phyloP scores from a whole-genome alignment of 2,329 filamentous ascomycete genomes.

The Sclerotinia nivalis region DNA sequence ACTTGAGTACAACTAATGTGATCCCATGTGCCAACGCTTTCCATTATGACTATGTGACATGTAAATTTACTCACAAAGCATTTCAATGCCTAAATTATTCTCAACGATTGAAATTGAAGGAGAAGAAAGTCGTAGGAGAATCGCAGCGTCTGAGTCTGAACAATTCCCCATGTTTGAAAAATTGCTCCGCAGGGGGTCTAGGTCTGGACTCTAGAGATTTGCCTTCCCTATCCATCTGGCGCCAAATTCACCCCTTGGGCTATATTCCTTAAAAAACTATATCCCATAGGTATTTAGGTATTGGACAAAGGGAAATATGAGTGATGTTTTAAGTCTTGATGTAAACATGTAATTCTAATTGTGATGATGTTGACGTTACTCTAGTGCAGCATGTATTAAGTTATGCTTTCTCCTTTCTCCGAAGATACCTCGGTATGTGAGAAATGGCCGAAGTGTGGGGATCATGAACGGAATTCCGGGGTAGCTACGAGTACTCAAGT shows the following conservation, averaged over 20 bases:
- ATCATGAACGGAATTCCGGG: conserved; percentile 19
- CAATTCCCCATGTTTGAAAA: not conserved
- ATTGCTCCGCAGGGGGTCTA: not conserved
- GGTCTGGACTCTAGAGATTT: not conserved
- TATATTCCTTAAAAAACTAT: too few relatives aligned
- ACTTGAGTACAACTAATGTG: not conserved
- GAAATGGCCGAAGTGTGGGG: conserved; percentile 18
- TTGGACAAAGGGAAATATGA: too few relatives aligned
- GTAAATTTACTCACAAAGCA: not conserved
- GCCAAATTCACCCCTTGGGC: too few relatives aligned
- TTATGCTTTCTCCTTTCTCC: not conserved
- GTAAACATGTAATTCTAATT: too few relatives aligned
- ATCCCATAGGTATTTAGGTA: not conserved
- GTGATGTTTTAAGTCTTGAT: too few relatives aligned
- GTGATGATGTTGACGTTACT: too few relatives aligned
- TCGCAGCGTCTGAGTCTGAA: not conserved
- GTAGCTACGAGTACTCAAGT: conserved; percentile 7
- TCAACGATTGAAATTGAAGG: not conserved
- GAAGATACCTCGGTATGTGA: conserved; percentile 21
- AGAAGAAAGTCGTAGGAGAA: not conserved
- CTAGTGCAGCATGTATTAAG: too few relatives aligned
- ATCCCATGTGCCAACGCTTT: not conserved
- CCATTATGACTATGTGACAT: not conserved
- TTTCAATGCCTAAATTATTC: not conserved
- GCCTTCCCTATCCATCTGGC: too few relatives aligned